A percentile compares a stretch with the other conserved stretches of the same genome.
These are phyloP conservation scores for Wallacemonas sp. DNA, from an alignment of 208 protist genomes.

Conservation along the genomic window DNA sequence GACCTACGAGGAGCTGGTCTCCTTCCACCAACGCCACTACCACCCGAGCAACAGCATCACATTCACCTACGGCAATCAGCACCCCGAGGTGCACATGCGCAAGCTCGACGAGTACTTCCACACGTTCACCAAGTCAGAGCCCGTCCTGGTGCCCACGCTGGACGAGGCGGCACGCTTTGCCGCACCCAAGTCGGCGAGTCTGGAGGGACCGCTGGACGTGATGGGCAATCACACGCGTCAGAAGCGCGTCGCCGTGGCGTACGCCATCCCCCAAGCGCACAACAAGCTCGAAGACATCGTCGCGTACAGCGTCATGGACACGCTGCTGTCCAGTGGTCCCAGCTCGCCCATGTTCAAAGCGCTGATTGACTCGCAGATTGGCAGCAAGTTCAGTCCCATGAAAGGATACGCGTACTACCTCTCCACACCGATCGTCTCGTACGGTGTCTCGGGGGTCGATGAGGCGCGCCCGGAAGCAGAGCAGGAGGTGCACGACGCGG, in stretches of 20 bases:
- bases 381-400: constrained; percentile 83
- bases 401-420: constrained; percentile 84
- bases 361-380: constrained; percentile 89
- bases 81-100: constrained; percentile 71
- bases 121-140: constrained; percentile 36
- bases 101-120: constrained; percentile 74
- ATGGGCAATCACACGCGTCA: constrained; percentile 80
- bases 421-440: constrained; percentile 82
- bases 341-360: constrained; percentile 88
- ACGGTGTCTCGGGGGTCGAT: constrained; percentile 88
- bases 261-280: constrained; percentile 56
- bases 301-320: constrained; percentile 79
- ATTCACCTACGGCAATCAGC: constrained; percentile 87
- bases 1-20: constrained; percentile 86
- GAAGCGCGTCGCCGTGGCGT: constrained; percentile 84
- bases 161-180: constrained; percentile 47
- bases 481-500: constrained; percentile 61
- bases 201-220: constrained; percentile 78
- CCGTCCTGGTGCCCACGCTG: constrained; percentile 60
- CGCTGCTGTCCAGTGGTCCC: constrained; percentile 80
- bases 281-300: constrained; percentile 79
- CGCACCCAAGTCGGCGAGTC: constrained; percentile 38
- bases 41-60: constrained; percentile 91
- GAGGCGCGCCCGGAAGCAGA: constrained; percentile 56
- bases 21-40: constrained; percentile 90